Conservation (phyloP, 768 basidiomycete species). For the Chalciporus piperatus region DNA sequence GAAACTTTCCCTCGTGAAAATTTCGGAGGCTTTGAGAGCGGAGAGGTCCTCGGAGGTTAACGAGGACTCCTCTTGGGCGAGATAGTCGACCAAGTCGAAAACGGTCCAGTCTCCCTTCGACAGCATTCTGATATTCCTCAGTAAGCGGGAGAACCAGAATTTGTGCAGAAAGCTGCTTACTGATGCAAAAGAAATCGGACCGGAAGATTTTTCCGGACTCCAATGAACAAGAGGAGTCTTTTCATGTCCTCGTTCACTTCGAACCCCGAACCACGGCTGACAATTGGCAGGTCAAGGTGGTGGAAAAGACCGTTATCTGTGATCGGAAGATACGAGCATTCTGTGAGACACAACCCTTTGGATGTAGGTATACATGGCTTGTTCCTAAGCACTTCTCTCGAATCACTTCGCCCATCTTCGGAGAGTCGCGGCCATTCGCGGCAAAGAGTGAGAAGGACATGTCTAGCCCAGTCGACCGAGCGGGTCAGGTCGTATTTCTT, state of each 20-base stretch:
- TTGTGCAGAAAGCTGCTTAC: background rate
- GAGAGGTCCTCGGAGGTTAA: background rate
- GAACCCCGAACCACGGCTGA: background rate
- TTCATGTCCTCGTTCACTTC: background rate
- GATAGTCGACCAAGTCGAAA: slow-evolving; percentile 4
- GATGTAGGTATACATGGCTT: slow-evolving; percentile 47
- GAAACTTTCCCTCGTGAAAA: slow-evolving; percentile 55
- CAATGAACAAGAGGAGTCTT: background rate
- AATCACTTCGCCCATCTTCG: slow-evolving; percentile 36
- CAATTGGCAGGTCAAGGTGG: slow-evolving; percentile 45
- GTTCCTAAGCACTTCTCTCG: slow-evolving; percentile 37
- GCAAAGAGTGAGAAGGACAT: slow-evolving; percentile 58
- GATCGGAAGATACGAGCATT: slow-evolving; percentile 74
- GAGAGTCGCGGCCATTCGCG: slow-evolving; percentile 69
- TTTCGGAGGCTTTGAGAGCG: background rate
- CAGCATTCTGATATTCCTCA: background rate
- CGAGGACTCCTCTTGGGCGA: background rate
- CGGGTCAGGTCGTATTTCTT: slow-evolving; percentile 55
- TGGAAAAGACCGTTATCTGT: slow-evolving; percentile 65
- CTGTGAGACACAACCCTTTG: slow-evolving; percentile 63
- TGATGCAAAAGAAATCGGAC: background rate
- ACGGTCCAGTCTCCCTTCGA: slow-evolving; percentile 1
- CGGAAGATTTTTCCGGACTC: background rate
- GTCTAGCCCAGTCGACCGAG: slow-evolving; percentile 75
- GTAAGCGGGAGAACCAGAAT: background rate